Conservation (phyloP, 176 grass and related monocot genomes). For the Oryza nivara region DNA sequence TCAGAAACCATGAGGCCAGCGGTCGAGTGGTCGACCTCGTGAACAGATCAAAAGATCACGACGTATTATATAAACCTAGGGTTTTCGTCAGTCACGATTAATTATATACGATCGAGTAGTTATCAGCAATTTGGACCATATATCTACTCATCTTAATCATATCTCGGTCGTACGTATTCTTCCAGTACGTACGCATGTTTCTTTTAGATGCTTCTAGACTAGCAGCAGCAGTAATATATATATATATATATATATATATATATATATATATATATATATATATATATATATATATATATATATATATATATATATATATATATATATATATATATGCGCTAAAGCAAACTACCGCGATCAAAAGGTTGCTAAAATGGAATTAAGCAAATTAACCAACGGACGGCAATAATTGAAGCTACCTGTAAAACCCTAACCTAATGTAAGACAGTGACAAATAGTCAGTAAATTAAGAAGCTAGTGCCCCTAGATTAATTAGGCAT, state of each 20-base stretch:
- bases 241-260: no score
- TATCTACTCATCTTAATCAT: neutral
- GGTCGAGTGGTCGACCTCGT: neutral
- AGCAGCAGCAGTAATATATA: no score
- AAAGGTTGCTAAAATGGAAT: neutral
- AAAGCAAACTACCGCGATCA: neutral
- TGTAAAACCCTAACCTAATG: slow-evolving; percentile 1
- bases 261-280: neutral
- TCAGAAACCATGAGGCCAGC: neutral
- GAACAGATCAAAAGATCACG: neutral
- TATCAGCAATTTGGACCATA: neutral
- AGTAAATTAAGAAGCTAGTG: neutral
- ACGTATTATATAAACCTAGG: neutral
- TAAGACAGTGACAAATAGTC: slow-evolving; percentile 20
- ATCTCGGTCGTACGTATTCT: neutral
- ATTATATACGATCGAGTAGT: neutral
- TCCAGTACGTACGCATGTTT: neutral
- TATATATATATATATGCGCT: no score
- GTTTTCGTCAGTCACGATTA: neutral
- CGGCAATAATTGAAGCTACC: slow-evolving; percentile 1
- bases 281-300: no score
- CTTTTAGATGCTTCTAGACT: neutral
- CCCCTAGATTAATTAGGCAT: neutral
- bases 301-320: no score
- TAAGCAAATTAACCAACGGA: neutral